Percentiles rank a stretch among this genome's conserved stretches.
Evolutionary conservation across 2,329 filamentous ascomycete species (phyloP).

Genomic region (Stachybotrys chartarum): DNA sequence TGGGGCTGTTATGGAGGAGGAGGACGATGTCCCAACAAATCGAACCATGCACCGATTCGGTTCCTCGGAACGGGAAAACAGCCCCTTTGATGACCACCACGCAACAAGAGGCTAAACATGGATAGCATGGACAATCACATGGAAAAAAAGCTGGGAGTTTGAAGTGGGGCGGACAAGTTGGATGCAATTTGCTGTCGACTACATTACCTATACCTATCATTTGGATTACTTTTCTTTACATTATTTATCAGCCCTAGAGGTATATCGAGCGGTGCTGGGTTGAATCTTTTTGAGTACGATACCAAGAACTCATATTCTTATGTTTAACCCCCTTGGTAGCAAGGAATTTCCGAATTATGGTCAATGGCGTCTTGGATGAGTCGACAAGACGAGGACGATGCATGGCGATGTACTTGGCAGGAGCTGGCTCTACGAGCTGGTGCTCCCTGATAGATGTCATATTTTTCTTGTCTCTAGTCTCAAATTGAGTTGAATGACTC

Average conservation of each 20-base stretch:
- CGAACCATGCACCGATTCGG: slow-evolving; percentile 14
- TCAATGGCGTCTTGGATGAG: slow-evolving; percentile 1
- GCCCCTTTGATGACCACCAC: slow-evolving; percentile 53
- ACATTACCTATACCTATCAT: too few relatives aligned
- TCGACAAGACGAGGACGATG: neutral
- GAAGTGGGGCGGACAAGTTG: neutral
- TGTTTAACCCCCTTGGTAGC: neutral
- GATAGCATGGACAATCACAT: neutral
- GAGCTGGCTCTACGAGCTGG: neutral
- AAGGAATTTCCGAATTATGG: neutral
- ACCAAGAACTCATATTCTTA: neutral
- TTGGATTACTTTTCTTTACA: too few relatives aligned
- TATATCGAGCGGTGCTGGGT: neutral
- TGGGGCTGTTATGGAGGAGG: slow-evolving; percentile 49
- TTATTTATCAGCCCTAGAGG: neutral
- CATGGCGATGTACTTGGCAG: neutral
- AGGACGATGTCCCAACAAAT: slow-evolving; percentile 25
- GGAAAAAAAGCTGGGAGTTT: neutral
- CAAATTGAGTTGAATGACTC: neutral
- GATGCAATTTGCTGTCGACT: too few relatives aligned
- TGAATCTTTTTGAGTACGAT: neutral
- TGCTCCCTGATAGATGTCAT: neutral
- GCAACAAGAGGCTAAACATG: slow-evolving; percentile 40
- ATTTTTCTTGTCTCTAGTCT: neutral
- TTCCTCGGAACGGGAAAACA: slow-evolving; percentile 25